These are phyloP conservation scores for Cornus controversa DNA, from an alignment of 148 eudicot species.

Conservation along the genomic window DNA sequence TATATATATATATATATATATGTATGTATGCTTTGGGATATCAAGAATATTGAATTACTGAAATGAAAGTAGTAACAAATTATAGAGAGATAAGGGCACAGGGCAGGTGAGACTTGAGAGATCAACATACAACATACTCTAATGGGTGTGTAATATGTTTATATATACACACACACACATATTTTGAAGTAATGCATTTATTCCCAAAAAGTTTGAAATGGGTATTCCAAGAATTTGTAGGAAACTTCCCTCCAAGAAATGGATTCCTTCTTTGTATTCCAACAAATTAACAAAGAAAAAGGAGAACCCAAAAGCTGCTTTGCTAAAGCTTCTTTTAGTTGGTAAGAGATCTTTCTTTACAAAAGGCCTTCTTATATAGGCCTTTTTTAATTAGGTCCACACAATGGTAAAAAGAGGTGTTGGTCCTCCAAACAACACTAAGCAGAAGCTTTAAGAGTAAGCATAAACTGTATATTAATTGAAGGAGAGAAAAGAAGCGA, in stretches of 20 bases:
- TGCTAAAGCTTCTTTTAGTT: background rate
- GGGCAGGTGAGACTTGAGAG: background rate
- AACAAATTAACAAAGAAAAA: slow-evolving; percentile 3
- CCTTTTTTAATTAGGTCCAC: background rate
- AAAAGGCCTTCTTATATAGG: background rate
- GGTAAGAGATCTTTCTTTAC: background rate
- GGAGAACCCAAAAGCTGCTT: slow-evolving; percentile 11
- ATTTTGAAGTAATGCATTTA: background rate
- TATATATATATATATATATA: too few relatives aligned
- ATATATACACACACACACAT: background rate
- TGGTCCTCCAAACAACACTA: background rate
- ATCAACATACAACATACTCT: too few relatives aligned
- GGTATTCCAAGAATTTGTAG: background rate
- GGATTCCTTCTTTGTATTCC: slow-evolving; percentile 14
- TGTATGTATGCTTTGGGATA: too few relatives aligned
- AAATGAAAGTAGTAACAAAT: background rate
- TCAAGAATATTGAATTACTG: too few relatives aligned
- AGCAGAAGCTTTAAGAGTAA: background rate
- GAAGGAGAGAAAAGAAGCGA: too few relatives aligned
- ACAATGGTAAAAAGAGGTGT: background rate
- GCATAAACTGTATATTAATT: too few relatives aligned
- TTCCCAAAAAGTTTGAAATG: background rate
- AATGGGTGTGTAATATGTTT: too few relatives aligned
- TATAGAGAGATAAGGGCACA: background rate
- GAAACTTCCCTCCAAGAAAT: slow-evolving; percentile 7